Evolutionary conservation across 2,329 filamentous ascomycete genomes (phyloP), one percentile per base, ranked within the genome.

Genomic region (Stemphylium lycopersici): DNA sequence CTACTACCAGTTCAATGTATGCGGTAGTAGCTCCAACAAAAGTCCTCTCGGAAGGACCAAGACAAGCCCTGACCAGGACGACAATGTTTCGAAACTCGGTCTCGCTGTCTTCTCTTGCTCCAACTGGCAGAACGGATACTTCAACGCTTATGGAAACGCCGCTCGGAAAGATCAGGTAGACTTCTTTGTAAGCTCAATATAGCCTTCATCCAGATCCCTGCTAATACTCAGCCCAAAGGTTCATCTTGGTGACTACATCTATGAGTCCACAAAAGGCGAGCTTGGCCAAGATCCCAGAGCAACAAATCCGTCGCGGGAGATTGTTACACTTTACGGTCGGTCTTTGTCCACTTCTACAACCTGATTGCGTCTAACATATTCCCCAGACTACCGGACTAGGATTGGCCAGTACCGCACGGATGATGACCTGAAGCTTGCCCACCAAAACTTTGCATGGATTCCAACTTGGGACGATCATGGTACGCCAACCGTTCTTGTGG

Each of bases 91-190:
- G 1, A 76, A 82, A 18, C 76, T 91, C 46, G 83, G 79, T 24
- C 79, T 91, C 52, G 88, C 88, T 2, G 82, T 92, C 1, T 91
- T 88, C 69, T 90, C 87, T 1, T 91, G 89, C 78, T 82, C 80
- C 62, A 90, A 74, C 44, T 73, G 68, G 37, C 69, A 77, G 0
- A 78, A 77, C 48, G 80, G 79, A 1, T 81, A 77, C 59, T 81
- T 81, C 65, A 81, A 81, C 42, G 78, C 76, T 0, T 80, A 80
- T 39, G 79, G 79, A 11, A 72, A 75, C 44, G 54, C 54, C 67
- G 59, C 74, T 58, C 62, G 74, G 39, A 72, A 79, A 41, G 66
- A 68, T 78, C 6, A 71, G 79, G 64, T 76, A 88, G 51, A 83
- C 80, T 63, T 89, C 89, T 73, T 90, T 85, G 7, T 54, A 48